phyloP scores from a whole-genome alignment of 192 early-diverging fungal species.

The Phlyctochytrium bullatum region DNA sequence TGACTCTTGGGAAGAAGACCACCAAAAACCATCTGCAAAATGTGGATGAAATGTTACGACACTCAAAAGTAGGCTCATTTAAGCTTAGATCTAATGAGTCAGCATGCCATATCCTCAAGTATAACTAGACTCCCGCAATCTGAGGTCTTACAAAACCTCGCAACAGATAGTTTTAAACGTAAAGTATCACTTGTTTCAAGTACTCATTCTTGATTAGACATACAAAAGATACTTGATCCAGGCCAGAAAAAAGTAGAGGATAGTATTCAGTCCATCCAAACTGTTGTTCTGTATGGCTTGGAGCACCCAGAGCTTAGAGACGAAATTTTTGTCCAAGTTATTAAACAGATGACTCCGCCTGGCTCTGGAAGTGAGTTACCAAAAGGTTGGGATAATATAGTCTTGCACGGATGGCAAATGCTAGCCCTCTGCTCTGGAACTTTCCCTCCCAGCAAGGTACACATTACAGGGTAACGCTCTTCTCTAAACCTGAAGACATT shows the following conservation, averaged over 20 bases:
- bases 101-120: slow-evolving; percentile 18
- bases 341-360: slow-evolving; percentile 45
- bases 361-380: slow-evolving; percentile 23
- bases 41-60: slow-evolving; percentile 35
- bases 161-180: slow-evolving; percentile 39
- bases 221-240: slow-evolving; percentile 38
- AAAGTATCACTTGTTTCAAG: not conserved
- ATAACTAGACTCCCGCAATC: slow-evolving; percentile 34
- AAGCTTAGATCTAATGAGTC: slow-evolving; percentile 8
- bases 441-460: slow-evolving; percentile 49
- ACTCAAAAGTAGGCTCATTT: slow-evolving; percentile 31
- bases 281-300: slow-evolving; percentile 33
- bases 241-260: slow-evolving; percentile 41
- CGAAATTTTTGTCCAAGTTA: slow-evolving; percentile 50
- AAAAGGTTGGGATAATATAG: slow-evolving; percentile 43
- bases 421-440: slow-evolving; percentile 35
- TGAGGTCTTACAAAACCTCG: slow-evolving; percentile 18
- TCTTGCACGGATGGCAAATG: slow-evolving; percentile 38
- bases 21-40: slow-evolving; percentile 10
- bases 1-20: slow-evolving; percentile 6
- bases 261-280: slow-evolving; percentile 16
- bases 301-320: slow-evolving; percentile 39
- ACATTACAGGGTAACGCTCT: not conserved
- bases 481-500: slow-evolving; percentile 24
- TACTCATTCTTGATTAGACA: slow-evolving; percentile 5